These are phyloP conservation scores for Alliaria petiolata DNA, from an alignment of 345 rosid genomes.

Conservation along the genomic window DNA sequence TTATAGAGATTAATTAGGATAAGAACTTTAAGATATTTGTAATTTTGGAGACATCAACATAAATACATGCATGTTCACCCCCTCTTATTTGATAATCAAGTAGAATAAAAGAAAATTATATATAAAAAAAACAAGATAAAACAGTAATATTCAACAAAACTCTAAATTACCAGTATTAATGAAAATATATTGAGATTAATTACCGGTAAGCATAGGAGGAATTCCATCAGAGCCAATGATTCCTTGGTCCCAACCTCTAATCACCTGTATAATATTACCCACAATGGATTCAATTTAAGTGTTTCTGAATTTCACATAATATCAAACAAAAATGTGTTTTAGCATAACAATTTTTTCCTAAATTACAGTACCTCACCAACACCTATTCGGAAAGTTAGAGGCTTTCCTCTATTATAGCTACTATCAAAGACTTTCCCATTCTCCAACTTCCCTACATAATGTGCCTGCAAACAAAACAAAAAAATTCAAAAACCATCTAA, in stretches of 20 bases:
- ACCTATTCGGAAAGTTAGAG: constrained; percentile 71
- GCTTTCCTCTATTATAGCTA: constrained; percentile 88
- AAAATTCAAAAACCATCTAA: background rate
- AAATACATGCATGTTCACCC: too few species aligned
- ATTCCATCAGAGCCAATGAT: constrained; percentile 80
- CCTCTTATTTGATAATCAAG: too few species aligned
- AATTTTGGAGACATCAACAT: too few species aligned
- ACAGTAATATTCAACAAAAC: too few species aligned
- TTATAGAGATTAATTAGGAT: too few species aligned
- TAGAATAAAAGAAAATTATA: too few species aligned
- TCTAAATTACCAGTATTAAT: too few species aligned
- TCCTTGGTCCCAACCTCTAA: constrained; percentile 91
- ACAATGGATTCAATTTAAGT: too few species aligned
- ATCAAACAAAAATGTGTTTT: background rate
- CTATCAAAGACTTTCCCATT: constrained; percentile 86
- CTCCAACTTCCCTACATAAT: constrained; percentile 83
- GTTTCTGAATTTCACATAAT: background rate
- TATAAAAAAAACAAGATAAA: too few species aligned
- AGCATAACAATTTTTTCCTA: too few species aligned
- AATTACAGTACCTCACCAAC: constrained; percentile 71
- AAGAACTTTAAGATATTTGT: too few species aligned
- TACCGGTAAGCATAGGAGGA: constrained; percentile 93
- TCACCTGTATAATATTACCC: constrained; percentile 67
- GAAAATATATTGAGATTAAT: background rate
- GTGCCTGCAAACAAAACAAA: constrained; percentile 50